Conservation (phyloP, 768 basidiomycete genomes). For the Lactarius evosmus region DNA sequence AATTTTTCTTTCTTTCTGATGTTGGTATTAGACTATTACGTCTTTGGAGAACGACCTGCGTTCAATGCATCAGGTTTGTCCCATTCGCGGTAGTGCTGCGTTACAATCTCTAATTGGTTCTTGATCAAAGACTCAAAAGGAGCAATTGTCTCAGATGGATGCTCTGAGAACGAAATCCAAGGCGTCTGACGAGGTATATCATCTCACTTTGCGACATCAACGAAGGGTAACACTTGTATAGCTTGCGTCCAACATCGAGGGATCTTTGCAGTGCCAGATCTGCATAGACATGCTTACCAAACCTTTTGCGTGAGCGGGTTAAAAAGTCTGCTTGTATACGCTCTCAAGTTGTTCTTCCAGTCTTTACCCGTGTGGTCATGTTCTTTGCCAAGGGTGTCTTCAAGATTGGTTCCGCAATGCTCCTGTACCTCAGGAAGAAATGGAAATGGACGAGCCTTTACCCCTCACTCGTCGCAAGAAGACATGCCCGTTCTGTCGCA, state of each 20-base stretch:
- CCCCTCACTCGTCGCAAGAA: conserved; percentile 59
- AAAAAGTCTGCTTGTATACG: background rate
- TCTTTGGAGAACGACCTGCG: conserved; percentile 47
- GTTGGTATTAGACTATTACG: conserved; percentile 45
- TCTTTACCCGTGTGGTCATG: conserved; percentile 72
- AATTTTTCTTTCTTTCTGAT: background rate
- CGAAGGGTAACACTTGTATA: conserved; percentile 30
- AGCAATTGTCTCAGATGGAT: conserved; percentile 45
- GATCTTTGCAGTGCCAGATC: conserved; percentile 66
- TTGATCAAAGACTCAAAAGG: conserved; percentile 41
- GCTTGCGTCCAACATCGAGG: conserved; percentile 56
- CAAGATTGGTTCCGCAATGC: conserved; percentile 78
- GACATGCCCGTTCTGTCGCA: conserved; percentile 70
- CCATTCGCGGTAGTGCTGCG: background rate
- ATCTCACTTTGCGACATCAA: background rate
- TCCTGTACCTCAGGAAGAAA: conserved; percentile 47
- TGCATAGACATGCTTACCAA: conserved; percentile 67
- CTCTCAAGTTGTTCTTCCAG: conserved; percentile 36
- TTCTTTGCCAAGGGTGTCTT: conserved; percentile 68
- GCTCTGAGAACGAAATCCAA: conserved; percentile 45
- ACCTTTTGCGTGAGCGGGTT: conserved; percentile 59
- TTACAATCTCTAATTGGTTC: conserved; percentile 1
- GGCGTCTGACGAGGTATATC: conserved; percentile 56
- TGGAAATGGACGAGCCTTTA: conserved; percentile 41
- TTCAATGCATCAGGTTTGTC: conserved; percentile 39